Conservation (phyloP, 2,329 filamentous ascomycete species). For the Cladosporium colombiae region DNA sequence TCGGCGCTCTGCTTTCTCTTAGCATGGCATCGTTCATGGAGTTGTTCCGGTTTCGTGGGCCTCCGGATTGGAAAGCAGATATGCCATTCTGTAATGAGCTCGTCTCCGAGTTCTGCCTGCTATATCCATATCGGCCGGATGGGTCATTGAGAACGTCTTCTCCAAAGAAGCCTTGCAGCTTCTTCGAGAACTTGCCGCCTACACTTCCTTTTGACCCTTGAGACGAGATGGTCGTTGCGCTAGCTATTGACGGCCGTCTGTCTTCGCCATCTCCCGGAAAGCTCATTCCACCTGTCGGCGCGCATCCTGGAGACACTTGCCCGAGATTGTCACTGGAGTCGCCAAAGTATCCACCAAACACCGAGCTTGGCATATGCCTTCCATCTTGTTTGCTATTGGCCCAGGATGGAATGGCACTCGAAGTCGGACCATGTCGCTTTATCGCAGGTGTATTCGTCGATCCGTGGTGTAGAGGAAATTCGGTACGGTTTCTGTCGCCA, state of each 20-base stretch:
- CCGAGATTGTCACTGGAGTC: constrained; percentile 70
- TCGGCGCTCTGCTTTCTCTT: constrained; percentile 58
- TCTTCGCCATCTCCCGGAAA: constrained; percentile 66
- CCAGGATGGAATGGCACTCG: constrained; percentile 54
- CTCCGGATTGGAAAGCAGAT: constrained; percentile 57
- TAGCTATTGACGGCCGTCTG: constrained; percentile 82
- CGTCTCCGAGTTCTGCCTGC: constrained; percentile 65
- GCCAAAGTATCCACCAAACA: constrained; percentile 66
- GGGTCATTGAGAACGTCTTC: constrained; percentile 71
- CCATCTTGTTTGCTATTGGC: constrained; percentile 34
- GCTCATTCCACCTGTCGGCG: constrained; percentile 54
- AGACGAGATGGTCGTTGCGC: constrained; percentile 83
- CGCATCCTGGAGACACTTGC: constrained; percentile 71
- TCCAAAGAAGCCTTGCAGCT: constrained; percentile 88
- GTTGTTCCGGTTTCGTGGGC: constrained; percentile 71
- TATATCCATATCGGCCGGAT: constrained; percentile 19
- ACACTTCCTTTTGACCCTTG: constrained; percentile 75
- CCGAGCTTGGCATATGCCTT: constrained; percentile 44
- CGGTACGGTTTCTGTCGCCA: constrained; percentile 45
- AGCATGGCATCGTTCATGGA: constrained; percentile 68
- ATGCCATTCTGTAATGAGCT: constrained; percentile 34
- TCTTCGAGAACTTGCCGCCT: constrained; percentile 72
- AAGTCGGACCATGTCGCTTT: constrained; percentile 52
- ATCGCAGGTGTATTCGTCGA: constrained; percentile 42
- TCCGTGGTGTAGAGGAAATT: constrained; percentile 49